Conservation (phyloP, 2,329 filamentous ascomycete genomes). For the Microascus cirrosus region DNA sequence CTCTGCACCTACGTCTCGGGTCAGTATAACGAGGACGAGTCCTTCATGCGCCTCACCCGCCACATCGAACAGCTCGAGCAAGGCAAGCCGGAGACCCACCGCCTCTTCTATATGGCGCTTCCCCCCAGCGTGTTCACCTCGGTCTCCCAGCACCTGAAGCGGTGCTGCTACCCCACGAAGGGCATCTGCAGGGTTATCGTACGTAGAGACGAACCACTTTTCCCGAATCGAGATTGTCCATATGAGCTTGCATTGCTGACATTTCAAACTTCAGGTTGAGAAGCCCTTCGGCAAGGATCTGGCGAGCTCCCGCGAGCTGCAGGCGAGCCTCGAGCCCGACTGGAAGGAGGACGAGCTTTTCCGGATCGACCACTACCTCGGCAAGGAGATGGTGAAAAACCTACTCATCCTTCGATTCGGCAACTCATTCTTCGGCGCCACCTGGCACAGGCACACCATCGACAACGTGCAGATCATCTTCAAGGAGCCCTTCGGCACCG, state of each 20-base stretch:
- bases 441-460: constrained; percentile 98
- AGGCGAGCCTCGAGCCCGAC: constrained; percentile 89
- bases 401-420: constrained; percentile 95
- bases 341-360: constrained; percentile 99
- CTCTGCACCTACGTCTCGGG: constrained; percentile 92
- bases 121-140: constrained; percentile 97
- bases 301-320: constrained; percentile 83
- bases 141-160: constrained; percentile 94
- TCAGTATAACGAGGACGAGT: constrained; percentile 95
- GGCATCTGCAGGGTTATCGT: constrained; percentile 88
- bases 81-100: constrained; percentile 71
- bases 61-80: constrained; percentile 81
- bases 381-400: constrained; percentile 99
- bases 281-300: constrained; percentile 99
- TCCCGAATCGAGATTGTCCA: too few relatives aligned
- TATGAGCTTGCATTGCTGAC: background rate
- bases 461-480: constrained; percentile 99
- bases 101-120: constrained; percentile 98
- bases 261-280: constrained; percentile 57
- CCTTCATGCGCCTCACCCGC: constrained; percentile 74
- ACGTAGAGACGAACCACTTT: constrained; percentile 31
- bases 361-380: constrained; percentile 98
- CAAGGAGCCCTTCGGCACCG: constrained; percentile 98
- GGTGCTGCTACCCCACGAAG: constrained; percentile 85
- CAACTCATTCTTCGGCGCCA: constrained; percentile 96